Percentiles rank a stretch among this genome's conserved stretches.
Evolutionary conservation across 164 flowering plant species (phyloP).

Genomic region (Stephania cephalantha): DNA sequence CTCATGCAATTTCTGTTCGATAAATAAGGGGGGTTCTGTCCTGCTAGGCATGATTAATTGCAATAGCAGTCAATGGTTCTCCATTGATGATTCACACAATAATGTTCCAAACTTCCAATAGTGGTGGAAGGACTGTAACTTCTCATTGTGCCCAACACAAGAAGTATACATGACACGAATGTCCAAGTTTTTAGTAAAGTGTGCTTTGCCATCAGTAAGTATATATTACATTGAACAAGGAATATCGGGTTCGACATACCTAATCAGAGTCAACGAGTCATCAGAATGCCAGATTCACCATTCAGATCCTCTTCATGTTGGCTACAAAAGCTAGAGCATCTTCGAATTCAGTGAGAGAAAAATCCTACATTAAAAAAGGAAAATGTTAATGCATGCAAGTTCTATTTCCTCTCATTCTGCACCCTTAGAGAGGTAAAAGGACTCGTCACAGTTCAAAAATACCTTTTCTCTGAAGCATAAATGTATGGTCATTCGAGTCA

Average conservation of each 20-base stretch:
- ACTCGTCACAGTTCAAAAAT: background rate
- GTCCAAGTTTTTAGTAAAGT: background rate
- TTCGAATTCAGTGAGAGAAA: conserved; percentile 20
- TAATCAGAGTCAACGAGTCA: background rate
- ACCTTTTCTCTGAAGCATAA: conserved; percentile 12
- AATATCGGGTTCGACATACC: background rate
- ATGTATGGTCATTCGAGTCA: background rate
- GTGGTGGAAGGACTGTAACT: no score
- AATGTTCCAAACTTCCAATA: no score
- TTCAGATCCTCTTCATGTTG: conserved; percentile 22
- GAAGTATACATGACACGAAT: background rate
- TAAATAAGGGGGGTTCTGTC: background rate
- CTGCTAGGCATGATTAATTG: no score
- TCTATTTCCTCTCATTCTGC: background rate
- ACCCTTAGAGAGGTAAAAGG: background rate
- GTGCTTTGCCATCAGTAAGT: background rate
- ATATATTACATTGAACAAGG: background rate
- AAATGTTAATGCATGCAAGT: background rate
- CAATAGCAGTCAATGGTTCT: no score
- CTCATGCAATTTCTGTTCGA: background rate
- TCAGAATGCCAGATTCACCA: background rate
- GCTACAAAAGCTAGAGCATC: conserved; percentile 29
- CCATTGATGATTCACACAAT: no score
- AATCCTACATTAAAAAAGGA: conserved; percentile 23
- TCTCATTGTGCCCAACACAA: background rate